Percentiles rank a stretch among this genome's conserved stretches.
phyloP scores from a whole-genome alignment of 305 asterid species.

The Salvia sclarea region DNA sequence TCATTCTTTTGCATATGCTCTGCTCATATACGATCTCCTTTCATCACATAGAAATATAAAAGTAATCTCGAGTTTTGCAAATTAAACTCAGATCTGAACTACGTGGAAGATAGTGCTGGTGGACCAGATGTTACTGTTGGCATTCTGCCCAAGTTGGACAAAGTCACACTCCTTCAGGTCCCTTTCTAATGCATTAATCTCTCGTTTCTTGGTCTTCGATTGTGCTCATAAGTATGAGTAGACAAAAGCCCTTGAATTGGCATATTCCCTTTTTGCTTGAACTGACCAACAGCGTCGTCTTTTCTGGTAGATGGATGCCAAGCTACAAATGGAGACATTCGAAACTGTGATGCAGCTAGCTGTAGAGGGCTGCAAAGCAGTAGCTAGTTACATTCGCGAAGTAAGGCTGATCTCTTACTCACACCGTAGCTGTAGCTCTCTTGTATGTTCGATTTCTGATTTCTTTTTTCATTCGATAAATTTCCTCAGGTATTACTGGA shows the following conservation, averaged over 20 bases:
- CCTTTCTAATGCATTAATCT: conserved; percentile 2
- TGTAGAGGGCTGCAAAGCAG: conserved; percentile 92
- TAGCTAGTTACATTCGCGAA: conserved; percentile 76
- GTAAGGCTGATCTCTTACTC: conserved; percentile 39
- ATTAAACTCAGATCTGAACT: conserved; percentile 67
- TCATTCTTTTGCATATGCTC: neutral
- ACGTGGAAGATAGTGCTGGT: conserved; percentile 95
- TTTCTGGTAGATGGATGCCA: conserved; percentile 80
- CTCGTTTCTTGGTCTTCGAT: neutral
- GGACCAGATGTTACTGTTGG: conserved; percentile 98
- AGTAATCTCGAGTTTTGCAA: conserved; percentile 12
- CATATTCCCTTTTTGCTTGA: neutral
- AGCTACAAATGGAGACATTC: conserved; percentile 77
- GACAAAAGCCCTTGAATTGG: neutral
- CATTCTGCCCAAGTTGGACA: conserved; percentile 82
- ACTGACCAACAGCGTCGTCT: neutral
- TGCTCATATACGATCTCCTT: conserved; percentile 1
- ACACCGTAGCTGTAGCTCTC: neutral
- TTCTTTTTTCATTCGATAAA: neutral
- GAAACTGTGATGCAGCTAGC: conserved; percentile 95
- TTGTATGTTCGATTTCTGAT: neutral
- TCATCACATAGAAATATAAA: neutral
- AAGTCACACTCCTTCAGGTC: conserved; percentile 97
- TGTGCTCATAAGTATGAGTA: neutral
- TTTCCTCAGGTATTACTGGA: conserved; percentile 62